Evolutionary conservation across 495 filamentous ascomycete species (phyloP).

Genomic region (Cercophora samala): DNA sequence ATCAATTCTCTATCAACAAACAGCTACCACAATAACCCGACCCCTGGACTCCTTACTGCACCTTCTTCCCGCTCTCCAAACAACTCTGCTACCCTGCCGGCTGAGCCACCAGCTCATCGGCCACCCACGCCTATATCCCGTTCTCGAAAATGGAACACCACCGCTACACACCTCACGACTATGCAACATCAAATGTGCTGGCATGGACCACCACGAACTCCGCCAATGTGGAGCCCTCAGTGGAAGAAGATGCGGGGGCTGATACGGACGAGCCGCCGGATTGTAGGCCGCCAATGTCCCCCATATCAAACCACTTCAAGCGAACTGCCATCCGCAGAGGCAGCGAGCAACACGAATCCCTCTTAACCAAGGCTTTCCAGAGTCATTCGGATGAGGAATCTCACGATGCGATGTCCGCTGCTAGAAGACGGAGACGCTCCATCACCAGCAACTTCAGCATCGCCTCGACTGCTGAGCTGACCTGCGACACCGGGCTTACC

Average conservation of each 20-base stretch:
- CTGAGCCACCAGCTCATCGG: neutral
- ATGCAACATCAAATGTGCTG: conserved; percentile 39
- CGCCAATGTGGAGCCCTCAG: conserved; percentile 42
- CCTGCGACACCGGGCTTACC: conserved; percentile 87
- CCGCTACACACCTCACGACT: conserved; percentile 33
- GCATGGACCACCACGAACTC: conserved; percentile 41
- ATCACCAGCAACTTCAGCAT: conserved; percentile 73
- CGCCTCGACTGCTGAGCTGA: conserved; percentile 79
- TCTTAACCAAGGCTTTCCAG: conserved; percentile 75
- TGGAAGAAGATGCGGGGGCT: conserved; percentile 39
- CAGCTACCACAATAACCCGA: conserved; percentile 9
- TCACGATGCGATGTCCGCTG: conserved; percentile 23
- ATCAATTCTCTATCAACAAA: conserved; percentile 3
- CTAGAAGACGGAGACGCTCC: conserved; percentile 55
- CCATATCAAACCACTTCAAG: conserved; percentile 37
- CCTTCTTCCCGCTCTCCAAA: neutral
- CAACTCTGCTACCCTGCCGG: conserved; percentile 8
- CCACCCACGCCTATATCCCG: conserved; percentile 4
- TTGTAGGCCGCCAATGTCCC: conserved; percentile 15
- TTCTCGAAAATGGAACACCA: conserved; percentile 39
- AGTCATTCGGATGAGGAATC: conserved; percentile 57
- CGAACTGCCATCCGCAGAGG: conserved; percentile 41
- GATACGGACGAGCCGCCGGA: conserved; percentile 38
- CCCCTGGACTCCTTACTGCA: neutral
- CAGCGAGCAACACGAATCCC: conserved; percentile 61